Evolutionary conservation across 2,329 filamentous ascomycete species (phyloP).

Genomic region (Xenoacremonium recifei): DNA sequence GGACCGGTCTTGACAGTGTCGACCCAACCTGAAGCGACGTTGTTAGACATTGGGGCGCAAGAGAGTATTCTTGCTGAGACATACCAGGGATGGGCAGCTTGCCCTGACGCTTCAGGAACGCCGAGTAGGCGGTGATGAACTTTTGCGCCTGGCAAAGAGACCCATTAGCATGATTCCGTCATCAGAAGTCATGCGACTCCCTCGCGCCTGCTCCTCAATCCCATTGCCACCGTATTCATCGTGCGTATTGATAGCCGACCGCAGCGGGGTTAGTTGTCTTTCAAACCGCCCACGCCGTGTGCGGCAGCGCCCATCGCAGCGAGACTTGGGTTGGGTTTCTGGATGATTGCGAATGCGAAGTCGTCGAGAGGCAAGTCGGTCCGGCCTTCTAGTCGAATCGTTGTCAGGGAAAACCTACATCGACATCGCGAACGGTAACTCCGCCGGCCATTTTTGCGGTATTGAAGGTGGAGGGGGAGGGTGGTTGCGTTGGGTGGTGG

Average conservation of each 20-base stretch:
- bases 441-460: conserved; percentile 77
- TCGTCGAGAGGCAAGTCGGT: conserved; percentile 22
- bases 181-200: conserved; percentile 71
- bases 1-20: conserved; percentile 98
- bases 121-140: conserved; percentile 83
- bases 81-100: conserved; percentile 87
- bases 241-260: conserved; percentile 16
- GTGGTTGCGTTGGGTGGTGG: conserved; percentile 30
- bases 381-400: conserved; percentile 5
- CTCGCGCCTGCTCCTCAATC: conserved; percentile 65
- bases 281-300: conserved; percentile 13
- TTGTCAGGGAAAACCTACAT: conserved; percentile 61
- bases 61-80: conserved; percentile 30
- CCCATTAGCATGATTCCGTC: conserved; percentile 73
- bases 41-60: conserved; percentile 8
- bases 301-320: conserved; percentile 18
- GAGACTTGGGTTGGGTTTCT: conserved; percentile 17
- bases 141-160: conserved; percentile 69
- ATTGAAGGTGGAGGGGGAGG: conserved; percentile 27
- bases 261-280: conserved; percentile 16
- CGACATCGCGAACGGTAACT: conserved; percentile 81
- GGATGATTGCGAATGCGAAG: conserved; percentile 28
- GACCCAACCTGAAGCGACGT: conserved; percentile 82
- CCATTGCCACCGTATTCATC: conserved; percentile 21
- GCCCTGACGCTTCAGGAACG: conserved; percentile 91